These are phyloP conservation scores for Leptomonas pyrrhocoris DNA, from an alignment of 208 protist genomes.

Conservation along the genomic window DNA sequence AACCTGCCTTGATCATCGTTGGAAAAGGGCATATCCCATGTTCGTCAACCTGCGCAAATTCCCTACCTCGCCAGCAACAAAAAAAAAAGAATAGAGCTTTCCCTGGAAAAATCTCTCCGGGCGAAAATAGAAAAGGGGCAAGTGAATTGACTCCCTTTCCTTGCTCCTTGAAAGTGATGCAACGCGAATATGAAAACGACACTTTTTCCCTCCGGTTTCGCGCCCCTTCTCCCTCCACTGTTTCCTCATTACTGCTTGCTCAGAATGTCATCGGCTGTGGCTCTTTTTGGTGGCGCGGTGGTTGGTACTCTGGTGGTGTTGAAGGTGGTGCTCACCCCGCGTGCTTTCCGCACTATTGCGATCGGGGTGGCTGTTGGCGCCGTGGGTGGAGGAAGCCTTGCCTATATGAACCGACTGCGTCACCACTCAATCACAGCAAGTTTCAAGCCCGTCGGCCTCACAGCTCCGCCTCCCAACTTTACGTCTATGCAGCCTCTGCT, in stretches of 20 bases:
- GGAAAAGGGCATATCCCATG: no score
- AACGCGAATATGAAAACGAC: no score
- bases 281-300: constrained; percentile 40
- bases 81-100: not conserved
- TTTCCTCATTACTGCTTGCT: constrained; percentile 1
- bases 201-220: not conserved
- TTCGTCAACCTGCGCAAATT: no score
- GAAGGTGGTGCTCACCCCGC: constrained; percentile 41
- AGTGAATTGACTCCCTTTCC: no score
- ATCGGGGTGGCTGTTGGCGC: constrained; percentile 37
- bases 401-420: constrained; percentile 55
- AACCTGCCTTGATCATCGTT: no score
- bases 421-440: constrained; percentile 60
- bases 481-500: constrained; percentile 46
- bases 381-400: constrained; percentile 39
- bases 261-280: constrained; percentile 36
- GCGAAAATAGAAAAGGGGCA: no score
- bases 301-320: constrained; percentile 41
- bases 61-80: not conserved
- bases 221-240: not conserved
- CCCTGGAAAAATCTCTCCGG: no score
- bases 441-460: constrained; percentile 39
- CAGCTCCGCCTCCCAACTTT: constrained; percentile 51
- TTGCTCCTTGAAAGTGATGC: no score
- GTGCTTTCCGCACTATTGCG: constrained; percentile 45